Percentiles rank a stretch among this genome's conserved stretches.
Conservation (phyloP, 176 grass and related monocot genomes). For the Rhynchospora breviuscula region DNA sequence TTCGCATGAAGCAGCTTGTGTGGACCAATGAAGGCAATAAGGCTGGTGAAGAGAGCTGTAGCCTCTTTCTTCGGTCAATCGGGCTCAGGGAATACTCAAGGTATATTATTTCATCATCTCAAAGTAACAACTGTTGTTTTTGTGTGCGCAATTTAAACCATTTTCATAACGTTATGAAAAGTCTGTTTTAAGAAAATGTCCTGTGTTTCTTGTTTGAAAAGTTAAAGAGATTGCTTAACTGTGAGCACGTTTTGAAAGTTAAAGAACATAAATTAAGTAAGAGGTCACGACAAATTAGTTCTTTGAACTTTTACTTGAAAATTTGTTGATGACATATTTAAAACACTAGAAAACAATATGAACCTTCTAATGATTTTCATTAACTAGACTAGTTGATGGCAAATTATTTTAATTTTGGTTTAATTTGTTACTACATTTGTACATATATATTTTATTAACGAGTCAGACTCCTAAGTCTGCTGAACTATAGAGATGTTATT, state of each 20-base stretch:
- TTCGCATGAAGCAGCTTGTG: constrained; percentile 88
- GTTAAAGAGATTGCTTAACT: not conserved
- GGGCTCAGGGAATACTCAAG: constrained; percentile 89
- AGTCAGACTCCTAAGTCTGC: not conserved
- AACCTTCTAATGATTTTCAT: not conserved
- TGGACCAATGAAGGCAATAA: constrained; percentile 80
- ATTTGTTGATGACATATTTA: not conserved
- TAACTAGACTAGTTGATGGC: not conserved
- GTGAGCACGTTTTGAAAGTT: not conserved
- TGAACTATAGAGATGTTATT: not conserved
- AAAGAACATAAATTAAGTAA: not conserved
- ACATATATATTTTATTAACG: not conserved
- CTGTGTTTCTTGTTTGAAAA: not conserved
- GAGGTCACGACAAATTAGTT: not conserved
- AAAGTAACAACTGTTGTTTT: not conserved
- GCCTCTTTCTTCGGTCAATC: constrained; percentile 70
- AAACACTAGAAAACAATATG: not conserved
- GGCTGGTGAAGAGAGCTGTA: constrained; percentile 75
- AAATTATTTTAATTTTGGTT: not conserved
- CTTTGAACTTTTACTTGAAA: not conserved
- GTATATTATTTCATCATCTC: not conserved
- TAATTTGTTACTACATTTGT: not conserved
- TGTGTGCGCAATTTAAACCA: not conserved
- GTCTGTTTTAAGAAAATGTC: not conserved
- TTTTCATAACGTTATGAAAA: not conserved